Evolutionary conservation across 129 eudicot species (phyloP).

Genomic region (Tanacetum coccineum): DNA sequence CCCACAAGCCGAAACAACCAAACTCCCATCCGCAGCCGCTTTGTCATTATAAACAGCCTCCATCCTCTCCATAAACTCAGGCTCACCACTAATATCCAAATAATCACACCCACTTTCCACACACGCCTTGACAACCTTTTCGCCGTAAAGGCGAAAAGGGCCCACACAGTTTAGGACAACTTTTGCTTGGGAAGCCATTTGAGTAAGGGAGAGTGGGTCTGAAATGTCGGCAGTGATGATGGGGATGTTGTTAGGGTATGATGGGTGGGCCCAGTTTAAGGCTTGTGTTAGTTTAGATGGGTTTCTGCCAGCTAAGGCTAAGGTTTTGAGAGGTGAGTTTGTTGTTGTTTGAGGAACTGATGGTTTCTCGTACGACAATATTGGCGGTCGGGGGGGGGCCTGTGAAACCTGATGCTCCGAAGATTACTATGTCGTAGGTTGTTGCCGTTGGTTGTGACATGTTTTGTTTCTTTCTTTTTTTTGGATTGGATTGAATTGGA

Average conservation of each 20-base stretch:
- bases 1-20: constrained; percentile 91
- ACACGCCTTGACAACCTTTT: constrained; percentile 76
- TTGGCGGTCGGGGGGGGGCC: too few relatives aligned
- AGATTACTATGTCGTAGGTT: constrained; percentile 63
- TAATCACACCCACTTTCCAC: constrained; percentile 73
- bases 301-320: constrained; percentile 90
- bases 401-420: constrained; percentile 98
- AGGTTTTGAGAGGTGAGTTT: constrained; percentile 53
- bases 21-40: constrained; percentile 56
- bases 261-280: constrained; percentile 71
- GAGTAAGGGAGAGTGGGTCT: constrained; percentile 57
- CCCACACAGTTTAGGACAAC: constrained; percentile 86
- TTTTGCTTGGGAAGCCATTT: constrained; percentile 54
- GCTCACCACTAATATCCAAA: constrained; percentile 85
- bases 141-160: constrained; percentile 81
- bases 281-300: constrained; percentile 46
- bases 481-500: too few relatives aligned
- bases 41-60: constrained; percentile 59
- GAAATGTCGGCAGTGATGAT: constrained; percentile 54
- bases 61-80: constrained; percentile 96
- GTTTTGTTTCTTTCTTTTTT: not conserved
- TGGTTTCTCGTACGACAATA: constrained; percentile 84
- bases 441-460: constrained; percentile 25
- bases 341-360: constrained; percentile 57
- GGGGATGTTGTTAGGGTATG: constrained; percentile 50